Conservation (phyloP, 306 rosid genomes). For the Cicer judaicum region DNA sequence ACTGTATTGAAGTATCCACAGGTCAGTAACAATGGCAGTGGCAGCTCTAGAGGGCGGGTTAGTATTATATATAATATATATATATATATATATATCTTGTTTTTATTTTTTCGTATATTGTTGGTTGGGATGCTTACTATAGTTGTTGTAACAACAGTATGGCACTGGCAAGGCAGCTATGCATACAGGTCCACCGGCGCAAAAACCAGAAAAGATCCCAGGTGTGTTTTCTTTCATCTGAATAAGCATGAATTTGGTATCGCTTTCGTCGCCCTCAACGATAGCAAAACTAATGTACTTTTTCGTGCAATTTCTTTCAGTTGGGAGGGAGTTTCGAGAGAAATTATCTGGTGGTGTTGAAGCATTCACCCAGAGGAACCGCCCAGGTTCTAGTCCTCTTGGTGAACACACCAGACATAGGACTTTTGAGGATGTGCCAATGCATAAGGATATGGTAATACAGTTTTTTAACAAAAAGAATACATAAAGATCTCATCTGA, state of each 20-base stretch:
- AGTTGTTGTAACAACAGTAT: slow-evolving; percentile 56
- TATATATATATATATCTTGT: slow-evolving; percentile 13
- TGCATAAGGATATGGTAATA: slow-evolving; percentile 73
- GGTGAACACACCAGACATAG: slow-evolving; percentile 66
- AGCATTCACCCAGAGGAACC: slow-evolving; percentile 74
- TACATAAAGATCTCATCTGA: slow-evolving; percentile 13
- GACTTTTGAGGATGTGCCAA: slow-evolving; percentile 63
- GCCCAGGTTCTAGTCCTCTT: slow-evolving; percentile 66
- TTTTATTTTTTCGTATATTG: slow-evolving; percentile 25
- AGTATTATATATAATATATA: slow-evolving; percentile 33
- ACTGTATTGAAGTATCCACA: slow-evolving; percentile 85
- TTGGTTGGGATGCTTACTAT: slow-evolving; percentile 46
- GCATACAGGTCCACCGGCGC: slow-evolving; percentile 64
- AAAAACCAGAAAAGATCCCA: slow-evolving; percentile 77
- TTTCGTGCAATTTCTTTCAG: slow-evolving; percentile 57
- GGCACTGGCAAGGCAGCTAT: slow-evolving; percentile 73
- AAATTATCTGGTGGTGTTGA: slow-evolving; percentile 90
- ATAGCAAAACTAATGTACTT: slow-evolving; percentile 37
- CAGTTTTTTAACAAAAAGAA: slow-evolving; percentile 31
- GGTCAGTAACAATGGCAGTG: slow-evolving; percentile 40
- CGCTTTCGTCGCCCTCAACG: background rate
- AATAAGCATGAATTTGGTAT: slow-evolving; percentile 37
- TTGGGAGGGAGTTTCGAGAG: slow-evolving; percentile 86
- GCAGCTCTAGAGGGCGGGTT: slow-evolving; percentile 80
- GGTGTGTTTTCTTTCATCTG: slow-evolving; percentile 56